These are phyloP conservation scores for Axilococcus clingmanii DNA, from an alignment of 139 green algal species.

Conservation along the genomic window DNA sequence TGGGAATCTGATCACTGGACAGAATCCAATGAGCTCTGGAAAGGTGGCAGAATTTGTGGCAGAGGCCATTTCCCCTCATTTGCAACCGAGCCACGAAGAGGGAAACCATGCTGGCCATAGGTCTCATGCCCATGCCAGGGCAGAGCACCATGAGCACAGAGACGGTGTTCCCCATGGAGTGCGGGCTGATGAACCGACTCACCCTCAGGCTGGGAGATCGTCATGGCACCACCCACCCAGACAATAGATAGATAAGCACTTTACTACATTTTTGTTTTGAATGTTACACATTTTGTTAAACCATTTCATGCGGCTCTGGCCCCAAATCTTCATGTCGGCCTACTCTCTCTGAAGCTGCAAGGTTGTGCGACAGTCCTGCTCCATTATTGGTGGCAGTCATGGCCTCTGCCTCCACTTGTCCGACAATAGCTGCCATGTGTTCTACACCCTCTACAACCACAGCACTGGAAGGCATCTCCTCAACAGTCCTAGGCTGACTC, in stretches of 20 bases:
- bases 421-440: constrained; percentile 45
- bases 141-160: constrained; percentile 1
- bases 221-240: too few species aligned
- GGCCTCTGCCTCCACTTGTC: constrained; percentile 39
- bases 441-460: constrained; percentile 30
- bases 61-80: not conserved
- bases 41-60: constrained; percentile 15
- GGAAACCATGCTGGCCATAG: not conserved
- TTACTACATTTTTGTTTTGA: too few species aligned
- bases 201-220: not conserved
- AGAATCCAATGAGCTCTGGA: constrained; percentile 28
- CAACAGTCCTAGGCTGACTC: constrained; percentile 4
- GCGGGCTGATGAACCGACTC: not conserved
- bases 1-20: constrained; percentile 34
- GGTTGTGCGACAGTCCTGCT: too few species aligned
- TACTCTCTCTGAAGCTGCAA: too few species aligned
- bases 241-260: too few species aligned
- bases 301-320: not conserved
- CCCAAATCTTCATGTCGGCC: too few species aligned
- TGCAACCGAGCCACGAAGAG: not conserved
- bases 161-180: too few species aligned
- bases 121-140: not conserved
- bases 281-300: too few species aligned
- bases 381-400: constrained; percentile 1
- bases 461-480: constrained; percentile 9